These are phyloP conservation scores for Globisporangium camurandrum DNA, from an alignment of 352 stramenopile species.

Conservation along the genomic window DNA sequence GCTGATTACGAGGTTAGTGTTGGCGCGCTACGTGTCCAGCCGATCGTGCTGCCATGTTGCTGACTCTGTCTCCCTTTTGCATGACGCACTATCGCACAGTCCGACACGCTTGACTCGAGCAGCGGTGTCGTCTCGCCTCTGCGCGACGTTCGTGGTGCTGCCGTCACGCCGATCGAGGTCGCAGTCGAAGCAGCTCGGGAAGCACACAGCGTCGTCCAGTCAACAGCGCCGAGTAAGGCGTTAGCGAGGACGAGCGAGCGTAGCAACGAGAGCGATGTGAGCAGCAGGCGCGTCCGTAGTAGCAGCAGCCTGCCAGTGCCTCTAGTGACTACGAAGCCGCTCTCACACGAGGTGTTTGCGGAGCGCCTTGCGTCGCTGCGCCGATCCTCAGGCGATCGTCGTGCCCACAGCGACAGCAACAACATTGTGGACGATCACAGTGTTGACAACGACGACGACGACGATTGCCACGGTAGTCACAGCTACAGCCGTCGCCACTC, in stretches of 20 bases:
- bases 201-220: too few species aligned
- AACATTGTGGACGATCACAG: neutral
- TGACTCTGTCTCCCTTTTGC: neutral
- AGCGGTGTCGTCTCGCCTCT: constrained; percentile 8
- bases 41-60: neutral
- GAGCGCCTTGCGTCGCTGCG: constrained; percentile 11
- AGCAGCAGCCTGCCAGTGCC: constrained; percentile 1
- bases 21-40: neutral
- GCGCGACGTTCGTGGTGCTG: neutral
- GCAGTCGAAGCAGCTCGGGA: neutral
- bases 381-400: neutral
- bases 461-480: constrained; percentile 6
- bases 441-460: constrained; percentile 8
- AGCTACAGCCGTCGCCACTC: constrained; percentile 4
- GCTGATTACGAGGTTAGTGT: neutral
- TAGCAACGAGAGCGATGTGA: constrained; percentile 1
- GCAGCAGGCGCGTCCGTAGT: too few species aligned
- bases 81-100: neutral
- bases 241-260: too few species aligned
- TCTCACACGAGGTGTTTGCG: constrained; percentile 11
- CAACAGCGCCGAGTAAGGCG: too few species aligned
- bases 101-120: constrained; percentile 13
- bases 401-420: neutral
- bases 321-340: constrained; percentile 9
- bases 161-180: neutral